Conservation (phyloP, 768 basidiomycete species). For the Auriculariales sp. region DNA sequence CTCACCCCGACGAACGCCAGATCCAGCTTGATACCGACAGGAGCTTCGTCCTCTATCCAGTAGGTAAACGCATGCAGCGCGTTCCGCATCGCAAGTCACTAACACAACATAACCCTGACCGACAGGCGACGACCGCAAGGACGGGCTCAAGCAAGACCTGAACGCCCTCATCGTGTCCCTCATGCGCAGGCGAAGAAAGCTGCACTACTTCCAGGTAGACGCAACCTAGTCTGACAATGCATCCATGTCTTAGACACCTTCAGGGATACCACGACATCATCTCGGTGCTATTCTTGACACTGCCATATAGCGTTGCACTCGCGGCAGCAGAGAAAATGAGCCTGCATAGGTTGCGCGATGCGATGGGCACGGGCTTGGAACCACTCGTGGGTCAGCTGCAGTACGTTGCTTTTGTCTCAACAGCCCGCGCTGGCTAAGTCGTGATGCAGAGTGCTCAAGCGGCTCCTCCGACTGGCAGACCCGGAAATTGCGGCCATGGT, state of each 20-base stretch:
- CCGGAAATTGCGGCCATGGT: constrained; percentile 53
- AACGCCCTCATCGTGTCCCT: constrained; percentile 59
- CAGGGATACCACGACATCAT: constrained; percentile 91
- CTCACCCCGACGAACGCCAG: constrained; percentile 73
- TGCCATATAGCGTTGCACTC: constrained; percentile 44
- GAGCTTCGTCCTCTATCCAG: constrained; percentile 86
- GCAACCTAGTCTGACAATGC: not conserved
- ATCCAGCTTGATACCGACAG: constrained; percentile 82
- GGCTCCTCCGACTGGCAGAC: constrained; percentile 58
- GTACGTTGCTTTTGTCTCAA: constrained; percentile 18
- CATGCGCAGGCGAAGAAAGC: constrained; percentile 53
- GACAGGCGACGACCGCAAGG: constrained; percentile 22
- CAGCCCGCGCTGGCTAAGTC: not conserved
- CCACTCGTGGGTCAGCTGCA: constrained; percentile 71
- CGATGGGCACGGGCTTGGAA: constrained; percentile 76
- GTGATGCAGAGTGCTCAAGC: constrained; percentile 47
- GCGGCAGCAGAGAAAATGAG: constrained; percentile 57
- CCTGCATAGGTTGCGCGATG: constrained; percentile 66
- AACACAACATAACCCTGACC: not conserved
- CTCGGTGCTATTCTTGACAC: constrained; percentile 65
- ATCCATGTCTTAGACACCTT: not conserved
- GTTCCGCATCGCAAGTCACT: not conserved
- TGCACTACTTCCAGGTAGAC: constrained; percentile 73
- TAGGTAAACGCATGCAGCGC: constrained; percentile 35
- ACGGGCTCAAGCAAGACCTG: constrained; percentile 43